Evolutionary conservation across 2,329 filamentous ascomycete species (phyloP), one percentile per base, ranked within the genome.

Genomic region (Pseudopyrenochaeta lycopersici): DNA sequence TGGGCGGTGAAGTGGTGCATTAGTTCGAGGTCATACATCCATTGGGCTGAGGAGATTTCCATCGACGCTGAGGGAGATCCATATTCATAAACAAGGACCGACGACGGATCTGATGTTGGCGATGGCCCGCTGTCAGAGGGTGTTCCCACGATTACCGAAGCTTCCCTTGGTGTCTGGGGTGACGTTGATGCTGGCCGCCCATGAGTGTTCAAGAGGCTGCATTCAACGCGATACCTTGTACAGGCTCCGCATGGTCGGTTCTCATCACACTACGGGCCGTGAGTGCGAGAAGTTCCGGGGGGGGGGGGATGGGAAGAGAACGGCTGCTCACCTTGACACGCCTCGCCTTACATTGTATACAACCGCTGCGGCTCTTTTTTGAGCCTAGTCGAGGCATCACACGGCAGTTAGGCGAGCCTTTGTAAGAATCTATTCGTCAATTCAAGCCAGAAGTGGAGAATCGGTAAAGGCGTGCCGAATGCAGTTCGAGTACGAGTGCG

Each of bases 1-100:
- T 65, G 58, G n/a, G 62, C 61, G 14, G 67, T 70, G 46, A 63
- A 67, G 31, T 70, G 67, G 43, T 70, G 62, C 64, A 69, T 71
- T 41, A 71, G 41, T 50, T 71, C 67, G 27, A 70, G 56, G 43
- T 71, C 67, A 36, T 58, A 54, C 45, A 66, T 63, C 68, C 68
- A 71, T 21, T 54, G 52, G 9, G 39, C 52, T 9, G 44, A 35
- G 7, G 44, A 30, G 1, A 17, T 20, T 38, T 41, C 52, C 11
- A 18, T 31, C 6, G 36, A 35, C 4, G 17, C 18, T 9, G 46
- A 30, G 3, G 57, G n/a, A 7, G 39, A 15, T 21, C 35, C 38
- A 23, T 29, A 11, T 14, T 43, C 31, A 23, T 42, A 40, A 7
- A 36, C 18, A 18, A 32, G 33, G 23, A 41, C 27, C 18, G 40